phyloP scores from a whole-genome alignment of 495 filamentous ascomycete genomes.

The Neurospora tetrasperma region DNA sequence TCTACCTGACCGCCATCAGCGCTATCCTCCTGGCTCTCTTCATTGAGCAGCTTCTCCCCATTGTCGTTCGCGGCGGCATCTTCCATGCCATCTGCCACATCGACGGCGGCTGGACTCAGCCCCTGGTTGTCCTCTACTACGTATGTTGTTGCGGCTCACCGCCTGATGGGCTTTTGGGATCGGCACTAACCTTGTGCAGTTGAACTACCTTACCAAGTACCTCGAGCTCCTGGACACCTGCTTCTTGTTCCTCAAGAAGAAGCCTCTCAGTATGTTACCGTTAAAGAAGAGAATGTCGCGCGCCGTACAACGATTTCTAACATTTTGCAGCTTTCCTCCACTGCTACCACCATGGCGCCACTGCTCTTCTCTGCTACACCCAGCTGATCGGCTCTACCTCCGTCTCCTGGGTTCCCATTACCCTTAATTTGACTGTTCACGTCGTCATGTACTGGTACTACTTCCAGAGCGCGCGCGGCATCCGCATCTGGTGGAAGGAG shows the following conservation, averaged over 20 bases:
- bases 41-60: conserved; percentile 62
- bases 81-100: conserved; percentile 63
- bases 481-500: conserved; percentile 84
- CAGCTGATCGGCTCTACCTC: conserved; percentile 71
- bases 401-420: conserved; percentile 70
- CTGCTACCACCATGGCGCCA: conserved; percentile 78
- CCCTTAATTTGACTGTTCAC: conserved; percentile 68
- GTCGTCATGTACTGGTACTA: conserved; percentile 60
- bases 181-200: conserved; percentile 38
- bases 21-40: conserved; percentile 57
- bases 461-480: conserved; percentile 74
- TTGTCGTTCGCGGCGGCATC: conserved; percentile 53
- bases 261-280: conserved; percentile 57
- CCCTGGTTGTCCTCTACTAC: conserved; percentile 69
- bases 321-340: conserved; percentile 62
- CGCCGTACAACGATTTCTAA: conserved; percentile 8
- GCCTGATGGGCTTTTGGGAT: background rate
- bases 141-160: conserved; percentile 35
- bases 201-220: conserved; percentile 75
- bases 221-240: conserved; percentile 71
- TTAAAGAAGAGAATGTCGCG: background rate
- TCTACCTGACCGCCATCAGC: conserved; percentile 65
- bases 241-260: conserved; percentile 81
- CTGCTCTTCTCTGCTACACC: conserved; percentile 76
- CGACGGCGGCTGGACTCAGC: conserved; percentile 69